These are phyloP conservation scores for Colletotrichum magnum DNA, from an alignment of 2,329 filamentous ascomycete genomes.

Conservation along the genomic window DNA sequence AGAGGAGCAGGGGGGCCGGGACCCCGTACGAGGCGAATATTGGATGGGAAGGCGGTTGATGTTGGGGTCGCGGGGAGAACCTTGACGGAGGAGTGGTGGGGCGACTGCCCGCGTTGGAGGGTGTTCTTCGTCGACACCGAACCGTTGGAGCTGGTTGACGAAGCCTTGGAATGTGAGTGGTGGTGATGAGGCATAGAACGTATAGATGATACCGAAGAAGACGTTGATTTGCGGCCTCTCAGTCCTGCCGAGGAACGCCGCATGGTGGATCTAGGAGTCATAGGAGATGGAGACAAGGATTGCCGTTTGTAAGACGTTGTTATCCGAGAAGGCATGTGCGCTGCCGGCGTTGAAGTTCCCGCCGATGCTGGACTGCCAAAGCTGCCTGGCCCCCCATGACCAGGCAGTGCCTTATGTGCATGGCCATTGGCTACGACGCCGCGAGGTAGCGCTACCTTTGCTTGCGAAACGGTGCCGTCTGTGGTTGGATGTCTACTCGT, in stretches of 20 bases:
- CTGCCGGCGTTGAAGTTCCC: constrained; percentile 47
- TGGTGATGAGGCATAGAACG: constrained; percentile 90
- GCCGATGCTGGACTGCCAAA: constrained; percentile 48
- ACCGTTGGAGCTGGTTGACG: constrained; percentile 88
- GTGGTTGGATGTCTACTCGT: constrained; percentile 69
- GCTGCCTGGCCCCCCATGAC: constrained; percentile 15
- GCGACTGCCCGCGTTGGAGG: constrained; percentile 76
- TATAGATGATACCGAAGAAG: constrained; percentile 93
- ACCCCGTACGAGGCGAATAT: constrained; percentile 84
- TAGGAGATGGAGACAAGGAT: constrained; percentile 86
- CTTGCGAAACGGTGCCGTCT: constrained; percentile 50
- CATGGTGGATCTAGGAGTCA: constrained; percentile 90
- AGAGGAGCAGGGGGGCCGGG: constrained; percentile 65
- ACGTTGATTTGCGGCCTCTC: constrained; percentile 94
- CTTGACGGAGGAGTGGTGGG: constrained; percentile 93
- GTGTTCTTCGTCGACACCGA: constrained; percentile 79
- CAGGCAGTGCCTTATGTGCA: constrained; percentile 45
- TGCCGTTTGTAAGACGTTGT: constrained; percentile 75
- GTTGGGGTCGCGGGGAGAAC: constrained; percentile 94
- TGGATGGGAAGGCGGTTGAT: constrained; percentile 81
- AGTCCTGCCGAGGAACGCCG: constrained; percentile 87
- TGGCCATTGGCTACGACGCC: constrained; percentile 68
- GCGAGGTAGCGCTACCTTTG: constrained; percentile 63
- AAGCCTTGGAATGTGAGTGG: constrained; percentile 93
- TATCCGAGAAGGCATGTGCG: constrained; percentile 50